Percentiles rank a stretch among this genome's conserved stretches.
Conservation (phyloP, 228 moss, liverwort and hornwort genomes). For the Sphagnum magellanicum region DNA sequence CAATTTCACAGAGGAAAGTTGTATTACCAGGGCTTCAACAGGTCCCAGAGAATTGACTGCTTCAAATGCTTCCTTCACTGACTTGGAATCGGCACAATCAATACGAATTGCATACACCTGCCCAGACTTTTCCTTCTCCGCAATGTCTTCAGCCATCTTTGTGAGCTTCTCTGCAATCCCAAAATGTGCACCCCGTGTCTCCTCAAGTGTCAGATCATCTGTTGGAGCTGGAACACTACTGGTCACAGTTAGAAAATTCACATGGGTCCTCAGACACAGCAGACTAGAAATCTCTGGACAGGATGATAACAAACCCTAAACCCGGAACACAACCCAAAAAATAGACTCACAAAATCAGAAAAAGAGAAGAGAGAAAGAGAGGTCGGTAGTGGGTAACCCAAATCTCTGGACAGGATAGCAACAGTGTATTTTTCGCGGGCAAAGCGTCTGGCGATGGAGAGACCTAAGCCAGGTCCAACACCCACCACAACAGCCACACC, state of each 20-base stretch:
- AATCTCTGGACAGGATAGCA: slow-evolving; percentile 61
- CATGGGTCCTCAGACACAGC: background rate
- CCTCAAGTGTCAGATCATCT: too few relatives aligned
- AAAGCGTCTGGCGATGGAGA: slow-evolving; percentile 61
- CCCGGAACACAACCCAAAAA: background rate
- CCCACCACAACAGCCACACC: slow-evolving; percentile 66
- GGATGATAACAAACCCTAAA: background rate
- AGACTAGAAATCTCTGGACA: background rate
- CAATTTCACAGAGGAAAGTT: background rate
- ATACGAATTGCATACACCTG: slow-evolving; percentile 58
- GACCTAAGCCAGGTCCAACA: slow-evolving; percentile 62
- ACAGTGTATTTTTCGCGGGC: slow-evolving; percentile 56
- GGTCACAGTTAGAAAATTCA: background rate
- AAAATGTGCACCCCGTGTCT: too few relatives aligned
- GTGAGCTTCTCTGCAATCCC: slow-evolving; percentile 30
- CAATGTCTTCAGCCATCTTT: slow-evolving; percentile 53
- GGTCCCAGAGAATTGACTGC: slow-evolving; percentile 61
- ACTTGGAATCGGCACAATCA: slow-evolving; percentile 56
- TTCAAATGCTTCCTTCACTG: slow-evolving; percentile 60
- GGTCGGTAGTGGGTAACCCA: slow-evolving; percentile 19
- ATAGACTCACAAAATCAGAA: background rate
- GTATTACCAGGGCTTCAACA: slow-evolving; percentile 44
- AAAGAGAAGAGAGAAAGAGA: background rate
- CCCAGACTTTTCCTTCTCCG: slow-evolving; percentile 45
- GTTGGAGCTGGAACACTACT: too few relatives aligned